Evolutionary conservation across 805 yeast species (phyloP), one percentile per base, ranked within the genome.

Genomic region (Scheffersomyces ergatensis): DNA sequence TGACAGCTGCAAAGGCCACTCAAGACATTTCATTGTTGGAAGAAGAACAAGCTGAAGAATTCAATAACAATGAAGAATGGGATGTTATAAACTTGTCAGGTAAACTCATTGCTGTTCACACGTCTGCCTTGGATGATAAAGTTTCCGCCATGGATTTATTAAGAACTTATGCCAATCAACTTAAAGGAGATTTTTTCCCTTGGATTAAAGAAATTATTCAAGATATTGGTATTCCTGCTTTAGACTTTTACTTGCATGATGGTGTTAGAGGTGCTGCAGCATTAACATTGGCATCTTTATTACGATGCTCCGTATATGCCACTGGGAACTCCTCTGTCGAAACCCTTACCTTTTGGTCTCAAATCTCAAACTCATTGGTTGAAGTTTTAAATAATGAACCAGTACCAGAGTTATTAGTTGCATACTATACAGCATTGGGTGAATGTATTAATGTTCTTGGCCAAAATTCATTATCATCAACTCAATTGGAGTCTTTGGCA

Each of bases 201-300:
- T 92, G 85, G 68, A 93, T 88, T 15, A 76, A 76, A 34, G 90
- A 85, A 54, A 79, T 90, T 46, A 77, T 89, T 39, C 74, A 72
- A 35, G 93, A 86, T 29, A 81, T 93, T 50, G 85, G 89, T 8
- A 68, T 89, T 21, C 98, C 98, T 5, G 89, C 96, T 3, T 72
- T 93, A 42, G 93, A 84, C 57, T 93, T 92, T 60, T 89, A 87
- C 58, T 76, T 90, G 54, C 97, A 89, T 59, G 97, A 89, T 61
- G 96, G 95, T 29, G 98, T 92, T 5, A 80, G 98, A 51, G 88
- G 85, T 20, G 79, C 92, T n/a, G 89, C 96, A 34, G 90, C 97
- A 2, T 77, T 83, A 46, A 76, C 90, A 4, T 80, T 90, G 54
- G 89, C 97, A 2, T 80, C 89, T 3, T 68, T 92, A 39, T 67